phyloP scores from a whole-genome alignment of 257 asterid species.

The Solanum bukasovii region DNA sequence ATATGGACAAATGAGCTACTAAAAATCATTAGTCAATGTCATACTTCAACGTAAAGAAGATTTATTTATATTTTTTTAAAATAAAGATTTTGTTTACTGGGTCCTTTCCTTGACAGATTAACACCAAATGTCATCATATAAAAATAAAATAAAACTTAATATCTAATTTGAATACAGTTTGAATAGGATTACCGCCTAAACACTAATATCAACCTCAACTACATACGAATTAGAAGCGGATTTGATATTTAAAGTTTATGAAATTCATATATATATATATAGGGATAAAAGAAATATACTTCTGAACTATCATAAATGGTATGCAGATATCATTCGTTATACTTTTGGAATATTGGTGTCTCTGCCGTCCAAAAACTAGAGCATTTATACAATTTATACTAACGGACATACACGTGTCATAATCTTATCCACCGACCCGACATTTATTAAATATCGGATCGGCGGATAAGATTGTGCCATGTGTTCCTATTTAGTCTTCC shows the following conservation, averaged over 20 bases:
- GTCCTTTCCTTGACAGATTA: background rate
- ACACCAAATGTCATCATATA: background rate
- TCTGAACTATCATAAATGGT: accelerated
- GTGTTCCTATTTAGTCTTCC: too few species aligned
- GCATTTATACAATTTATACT: too few species aligned
- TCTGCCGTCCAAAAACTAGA: too few species aligned
- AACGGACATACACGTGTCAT: too few species aligned
- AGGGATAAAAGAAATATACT: too few species aligned
- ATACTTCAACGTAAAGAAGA: background rate
- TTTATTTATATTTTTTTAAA: background rate
- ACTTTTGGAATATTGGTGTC: too few species aligned
- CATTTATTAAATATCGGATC: too few species aligned
- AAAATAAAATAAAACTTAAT: background rate
- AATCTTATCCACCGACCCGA: too few species aligned
- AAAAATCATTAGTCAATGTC: background rate
- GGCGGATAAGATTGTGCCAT: too few species aligned
- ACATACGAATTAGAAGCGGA: background rate
- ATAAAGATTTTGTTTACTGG: background rate
- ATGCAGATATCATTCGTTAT: too few species aligned
- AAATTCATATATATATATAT: background rate
- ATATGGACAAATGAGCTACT: background rate
- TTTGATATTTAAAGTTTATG: background rate
- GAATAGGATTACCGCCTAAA: background rate
- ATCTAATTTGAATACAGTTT: background rate
- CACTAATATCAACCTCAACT: background rate